Percentiles rank a stretch among this genome's conserved stretches.
Evolutionary conservation across 1,139 yeast species (phyloP).

Genomic region (Pneumocystis sp.): DNA sequence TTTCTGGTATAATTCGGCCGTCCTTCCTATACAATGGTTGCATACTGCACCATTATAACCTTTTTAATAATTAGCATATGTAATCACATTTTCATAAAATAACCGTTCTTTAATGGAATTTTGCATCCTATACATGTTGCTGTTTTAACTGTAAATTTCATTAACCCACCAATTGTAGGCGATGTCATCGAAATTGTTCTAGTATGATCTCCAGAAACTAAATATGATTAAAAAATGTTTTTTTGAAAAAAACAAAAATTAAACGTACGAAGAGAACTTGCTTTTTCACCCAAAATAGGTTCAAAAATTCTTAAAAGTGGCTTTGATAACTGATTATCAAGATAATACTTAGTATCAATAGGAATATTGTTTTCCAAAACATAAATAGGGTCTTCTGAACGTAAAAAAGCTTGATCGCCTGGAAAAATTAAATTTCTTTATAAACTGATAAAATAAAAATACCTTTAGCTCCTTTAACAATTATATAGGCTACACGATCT

Average conservation of each 20-base stretch:
- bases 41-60: slow-evolving; percentile 65
- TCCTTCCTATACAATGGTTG: slow-evolving; percentile 55
- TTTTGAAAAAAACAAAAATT: slow-evolving; percentile 17
- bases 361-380: slow-evolving; percentile 86
- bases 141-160: slow-evolving; percentile 82
- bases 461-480: slow-evolving; percentile 57
- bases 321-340: slow-evolving; percentile 83
- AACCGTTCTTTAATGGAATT: slow-evolving; percentile 46
- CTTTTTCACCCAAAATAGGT: slow-evolving; percentile 85
- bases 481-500: slow-evolving; percentile 96
- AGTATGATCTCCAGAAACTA: slow-evolving; percentile 56
- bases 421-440: not conserved
- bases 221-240: not conserved
- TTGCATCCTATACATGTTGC: slow-evolving; percentile 81
- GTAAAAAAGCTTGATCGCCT: slow-evolving; percentile 75
- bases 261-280: slow-evolving; percentile 42
- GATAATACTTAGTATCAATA: slow-evolving; percentile 84
- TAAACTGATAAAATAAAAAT: not conserved
- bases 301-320: slow-evolving; percentile 89
- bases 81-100: not conserved
- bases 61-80: not conserved
- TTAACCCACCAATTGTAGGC: slow-evolving; percentile 58
- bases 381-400: slow-evolving; percentile 90
- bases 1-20: slow-evolving; percentile 64
- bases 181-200: slow-evolving; percentile 58